Base-by-base conservation (phyloP, 83 land plant species). In the Thuja plicata region DNA sequence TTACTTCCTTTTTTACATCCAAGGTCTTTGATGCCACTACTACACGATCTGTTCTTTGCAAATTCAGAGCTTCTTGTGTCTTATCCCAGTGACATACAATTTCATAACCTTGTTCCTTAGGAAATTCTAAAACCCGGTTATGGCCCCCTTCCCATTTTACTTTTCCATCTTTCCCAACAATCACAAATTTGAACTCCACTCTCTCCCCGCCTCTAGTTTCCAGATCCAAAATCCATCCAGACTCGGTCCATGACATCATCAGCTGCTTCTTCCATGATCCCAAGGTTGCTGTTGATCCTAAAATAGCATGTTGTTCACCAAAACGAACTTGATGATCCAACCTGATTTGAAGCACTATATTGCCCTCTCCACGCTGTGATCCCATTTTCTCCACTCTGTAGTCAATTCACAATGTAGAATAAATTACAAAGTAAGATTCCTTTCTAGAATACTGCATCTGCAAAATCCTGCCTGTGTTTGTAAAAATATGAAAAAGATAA, bases 241-340 rank as follows among this genome's bases (percentile, higher is more conserved):
- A 89, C 88, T 93, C 93, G 0, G 96, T 94, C 99, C 99, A 98
- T 62, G 89, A 87, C 97, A 98, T 93, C n/a, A 88, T 85, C 32
- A 95, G 89, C 66, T 87, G 79, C 81, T 95, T 92, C 91, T 94
- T 94, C 99, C 99, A 98, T 0, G 95, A 92, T 1, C 99, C 99
- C 57, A 95, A 87, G 89, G 93, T 95, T 83, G 94, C 89, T 21
- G 95, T 62, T 15, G 99, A 98, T 6, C 99, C 99, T 66, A 98
- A 43, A 21, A 98, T 71, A 30, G 93, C 97, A 66, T 94, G 95
- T 45, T 91, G 92, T 87, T 98, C 96, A 0, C 99, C 99, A 91
- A 96, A 98, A 48, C 93, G 89, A 52, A 97, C 99, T 88, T 97
- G 99, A 87, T 98, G 98, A 88, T 93, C 93, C 86, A 98, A 71